A percentile compares a stretch with the other conserved stretches of the same genome.
Evolutionary conservation across 139 green algal species (phyloP).

Genomic region (Picochlorum sp.): DNA sequence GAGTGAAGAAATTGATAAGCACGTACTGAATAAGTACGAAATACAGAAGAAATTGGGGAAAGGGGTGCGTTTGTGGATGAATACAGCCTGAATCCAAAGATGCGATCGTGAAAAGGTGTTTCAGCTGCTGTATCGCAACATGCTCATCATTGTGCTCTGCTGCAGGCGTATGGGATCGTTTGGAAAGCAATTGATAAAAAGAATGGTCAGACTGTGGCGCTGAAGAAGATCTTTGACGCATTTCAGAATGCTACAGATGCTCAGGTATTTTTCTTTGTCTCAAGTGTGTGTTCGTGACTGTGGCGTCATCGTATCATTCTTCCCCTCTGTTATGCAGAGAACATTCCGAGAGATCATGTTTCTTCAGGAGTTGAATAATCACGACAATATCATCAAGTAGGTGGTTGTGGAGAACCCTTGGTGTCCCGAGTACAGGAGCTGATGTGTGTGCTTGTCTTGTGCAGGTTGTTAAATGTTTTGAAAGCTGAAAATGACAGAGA

Average conservation of each 20-base stretch:
- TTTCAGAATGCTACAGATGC: conserved; percentile 97
- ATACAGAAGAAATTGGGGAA: conserved; percentile 92
- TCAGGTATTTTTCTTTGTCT: conserved; percentile 51
- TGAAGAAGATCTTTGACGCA: conserved; percentile 99
- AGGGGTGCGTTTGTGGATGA: conserved; percentile 39
- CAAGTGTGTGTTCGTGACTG: background rate
- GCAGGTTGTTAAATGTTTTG: conserved; percentile 87
- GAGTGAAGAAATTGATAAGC: conserved; percentile 89
- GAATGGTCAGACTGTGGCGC: conserved; percentile 66
- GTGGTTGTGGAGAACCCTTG: conserved; percentile 5
- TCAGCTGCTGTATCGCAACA: too few relatives aligned
- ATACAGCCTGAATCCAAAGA: background rate
- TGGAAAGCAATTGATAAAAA: conserved; percentile 92
- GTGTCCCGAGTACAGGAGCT: background rate
- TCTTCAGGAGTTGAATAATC: conserved; percentile 87
- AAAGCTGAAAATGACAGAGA: conserved; percentile 95
- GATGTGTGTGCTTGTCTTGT: conserved; percentile 1
- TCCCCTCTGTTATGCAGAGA: conserved; percentile 47
- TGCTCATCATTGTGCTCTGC: background rate
- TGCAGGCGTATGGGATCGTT: conserved; percentile 95
- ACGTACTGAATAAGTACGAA: conserved; percentile 91
- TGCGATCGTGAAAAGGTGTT: background rate
- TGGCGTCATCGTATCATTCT: background rate
- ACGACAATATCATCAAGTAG: conserved; percentile 90
- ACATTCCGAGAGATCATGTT: conserved; percentile 99